A percentile compares a stretch with the other conserved stretches of the same genome.
phyloP scores from a whole-genome alignment of 371 early-diverging fungal genomes.

The Mucor indicus region DNA sequence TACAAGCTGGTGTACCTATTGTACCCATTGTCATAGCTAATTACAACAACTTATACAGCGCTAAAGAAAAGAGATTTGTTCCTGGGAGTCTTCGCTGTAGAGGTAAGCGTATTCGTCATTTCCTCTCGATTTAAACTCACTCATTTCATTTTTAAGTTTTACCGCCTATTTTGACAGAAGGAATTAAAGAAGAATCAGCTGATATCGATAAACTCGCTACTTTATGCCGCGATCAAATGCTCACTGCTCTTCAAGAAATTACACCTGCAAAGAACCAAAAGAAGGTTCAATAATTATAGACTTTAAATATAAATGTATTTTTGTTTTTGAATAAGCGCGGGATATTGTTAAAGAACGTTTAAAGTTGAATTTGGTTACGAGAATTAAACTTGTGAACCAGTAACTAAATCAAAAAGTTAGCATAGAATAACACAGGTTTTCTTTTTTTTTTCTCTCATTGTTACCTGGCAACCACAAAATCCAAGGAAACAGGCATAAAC shows the following conservation, averaged over 20 bases:
- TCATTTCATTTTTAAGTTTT: constrained; percentile 47
- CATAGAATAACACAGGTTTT: too few species aligned
- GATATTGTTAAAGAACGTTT: constrained; percentile 3
- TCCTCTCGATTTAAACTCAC: background rate
- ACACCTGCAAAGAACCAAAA: constrained; percentile 26
- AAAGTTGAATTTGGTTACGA: constrained; percentile 50
- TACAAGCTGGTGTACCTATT: constrained; percentile 82
- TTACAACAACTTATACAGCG: constrained; percentile 71
- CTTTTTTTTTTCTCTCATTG: too few species aligned
- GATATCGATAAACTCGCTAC: constrained; percentile 70
- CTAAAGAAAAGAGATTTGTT: constrained; percentile 56
- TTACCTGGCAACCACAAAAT: constrained; percentile 69
- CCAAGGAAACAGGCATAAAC: constrained; percentile 68
- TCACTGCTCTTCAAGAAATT: constrained; percentile 67
- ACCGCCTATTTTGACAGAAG: constrained; percentile 72
- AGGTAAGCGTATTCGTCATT: constrained; percentile 32
- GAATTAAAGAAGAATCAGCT: constrained; percentile 57
- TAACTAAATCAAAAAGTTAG: constrained; percentile 17
- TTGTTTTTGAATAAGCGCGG: background rate
- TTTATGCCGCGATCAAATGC: constrained; percentile 71
- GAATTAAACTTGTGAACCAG: constrained; percentile 51
- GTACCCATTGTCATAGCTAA: constrained; percentile 88
- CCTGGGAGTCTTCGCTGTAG: constrained; percentile 73
- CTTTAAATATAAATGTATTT: background rate
- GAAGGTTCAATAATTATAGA: constrained; percentile 18